phyloP scores from a whole-genome alignment of 352 stramenopile species.

The Phytophthora sojae region DNA sequence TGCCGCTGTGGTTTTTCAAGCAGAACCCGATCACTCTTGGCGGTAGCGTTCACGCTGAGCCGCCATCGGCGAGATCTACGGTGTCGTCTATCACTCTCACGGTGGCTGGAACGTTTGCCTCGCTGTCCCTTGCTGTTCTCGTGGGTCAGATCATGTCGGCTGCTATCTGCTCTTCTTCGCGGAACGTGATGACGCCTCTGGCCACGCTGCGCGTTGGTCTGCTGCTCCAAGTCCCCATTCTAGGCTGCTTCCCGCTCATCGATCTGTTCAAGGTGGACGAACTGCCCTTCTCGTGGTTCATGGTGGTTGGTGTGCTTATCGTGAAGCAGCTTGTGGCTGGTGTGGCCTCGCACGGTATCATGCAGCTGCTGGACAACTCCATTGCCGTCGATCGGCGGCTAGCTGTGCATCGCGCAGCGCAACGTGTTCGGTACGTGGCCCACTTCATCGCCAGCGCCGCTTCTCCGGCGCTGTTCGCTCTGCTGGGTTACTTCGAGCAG shows the following conservation, averaged over 20 bases:
- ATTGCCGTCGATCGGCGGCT: slow-evolving; percentile 77
- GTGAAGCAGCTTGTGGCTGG: slow-evolving; percentile 70
- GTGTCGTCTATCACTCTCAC: slow-evolving; percentile 72
- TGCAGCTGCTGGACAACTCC: slow-evolving; percentile 81
- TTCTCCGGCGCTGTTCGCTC: slow-evolving; percentile 67
- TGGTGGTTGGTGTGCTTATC: slow-evolving; percentile 67
- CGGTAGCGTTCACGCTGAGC: slow-evolving; percentile 52
- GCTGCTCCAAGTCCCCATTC: slow-evolving; percentile 77
- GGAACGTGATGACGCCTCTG: slow-evolving; percentile 78
- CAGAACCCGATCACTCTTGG: slow-evolving; percentile 55
- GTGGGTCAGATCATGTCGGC: slow-evolving; percentile 59
- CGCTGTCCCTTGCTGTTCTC: slow-evolving; percentile 63
- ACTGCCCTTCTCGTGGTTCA: slow-evolving; percentile 62
- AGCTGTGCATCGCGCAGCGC: slow-evolving; percentile 69
- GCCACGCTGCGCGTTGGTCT: slow-evolving; percentile 78
- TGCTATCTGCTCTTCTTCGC: slow-evolving; percentile 53
- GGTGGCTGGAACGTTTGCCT: slow-evolving; percentile 55
- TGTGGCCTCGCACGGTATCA: slow-evolving; percentile 70
- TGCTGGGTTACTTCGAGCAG: slow-evolving; percentile 81
- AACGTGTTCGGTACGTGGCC: slow-evolving; percentile 66
- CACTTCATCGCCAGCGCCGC: slow-evolving; percentile 63
- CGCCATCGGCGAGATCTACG: slow-evolving; percentile 36
- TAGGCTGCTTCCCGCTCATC: slow-evolving; percentile 76
- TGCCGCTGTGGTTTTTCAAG: slow-evolving; percentile 85
- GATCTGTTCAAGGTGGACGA: slow-evolving; percentile 77